A percentile compares a stretch with the other conserved stretches of the same genome.
These are phyloP conservation scores for Rhodotorula kratochvilovae DNA, from an alignment of 768 basidiomycete genomes.

Conservation along the genomic window DNA sequence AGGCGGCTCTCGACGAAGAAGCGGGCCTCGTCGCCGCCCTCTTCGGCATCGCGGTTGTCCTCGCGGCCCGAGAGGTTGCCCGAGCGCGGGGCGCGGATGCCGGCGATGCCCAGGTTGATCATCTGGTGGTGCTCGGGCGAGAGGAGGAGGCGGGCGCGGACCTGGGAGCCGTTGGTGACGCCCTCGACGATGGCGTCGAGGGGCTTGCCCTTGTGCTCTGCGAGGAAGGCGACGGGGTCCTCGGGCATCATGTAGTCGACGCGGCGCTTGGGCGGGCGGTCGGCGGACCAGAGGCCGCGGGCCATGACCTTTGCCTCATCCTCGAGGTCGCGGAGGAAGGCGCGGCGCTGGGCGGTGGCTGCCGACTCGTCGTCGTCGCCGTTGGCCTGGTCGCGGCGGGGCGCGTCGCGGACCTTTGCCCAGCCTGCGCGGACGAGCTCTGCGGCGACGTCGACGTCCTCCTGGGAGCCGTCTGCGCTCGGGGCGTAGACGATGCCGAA, in stretches of 20 bases:
- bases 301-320: constrained; percentile 59
- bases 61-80: constrained; percentile 46
- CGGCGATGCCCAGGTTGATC: constrained; percentile 70
- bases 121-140: constrained; percentile 86
- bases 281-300: constrained; percentile 20
- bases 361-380: constrained; percentile 79
- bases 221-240: constrained; percentile 81
- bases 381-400: constrained; percentile 41
- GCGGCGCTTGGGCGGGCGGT: constrained; percentile 57
- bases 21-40: constrained; percentile 71
- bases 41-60: constrained; percentile 68
- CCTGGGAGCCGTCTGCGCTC: constrained; percentile 55
- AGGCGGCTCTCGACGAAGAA: constrained; percentile 85
- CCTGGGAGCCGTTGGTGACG: constrained; percentile 84
- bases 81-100: constrained; percentile 68
- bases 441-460: constrained; percentile 66
- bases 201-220: constrained; percentile 83
- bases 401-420: constrained; percentile 77
- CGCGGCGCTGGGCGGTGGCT: constrained; percentile 50
- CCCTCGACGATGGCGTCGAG: constrained; percentile 90
- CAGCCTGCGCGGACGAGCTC: constrained; percentile 86
- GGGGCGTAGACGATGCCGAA: constrained; percentile 54
- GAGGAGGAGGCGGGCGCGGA: constrained; percentile 81
- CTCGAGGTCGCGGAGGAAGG: constrained; percentile 66
- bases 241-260: constrained; percentile 83